These are phyloP conservation scores for Massariosphaeria phaeospora DNA, from an alignment of 495 filamentous ascomycete species.

Conservation along the genomic window DNA sequence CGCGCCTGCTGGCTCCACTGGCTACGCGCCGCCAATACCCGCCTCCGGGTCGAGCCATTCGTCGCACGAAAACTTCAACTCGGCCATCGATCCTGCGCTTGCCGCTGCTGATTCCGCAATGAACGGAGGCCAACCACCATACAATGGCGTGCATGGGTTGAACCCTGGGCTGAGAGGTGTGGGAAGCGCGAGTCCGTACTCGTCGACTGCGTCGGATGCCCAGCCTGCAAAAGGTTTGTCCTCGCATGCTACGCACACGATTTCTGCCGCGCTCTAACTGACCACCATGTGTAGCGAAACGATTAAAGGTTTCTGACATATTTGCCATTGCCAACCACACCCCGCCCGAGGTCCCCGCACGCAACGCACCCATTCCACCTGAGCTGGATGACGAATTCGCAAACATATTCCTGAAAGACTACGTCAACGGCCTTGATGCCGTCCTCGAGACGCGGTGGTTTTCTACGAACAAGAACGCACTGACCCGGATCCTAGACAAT, in stretches of 20 bases:
- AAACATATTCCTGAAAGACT: slow-evolving; percentile 69
- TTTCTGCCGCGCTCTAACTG: slow-evolving; percentile 32
- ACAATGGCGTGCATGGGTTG: slow-evolving; percentile 37
- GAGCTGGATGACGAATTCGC: slow-evolving; percentile 62
- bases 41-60: slow-evolving; percentile 35
- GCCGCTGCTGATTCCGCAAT: slow-evolving; percentile 25
- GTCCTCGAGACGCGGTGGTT: slow-evolving; percentile 88
- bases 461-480: slow-evolving; percentile 51
- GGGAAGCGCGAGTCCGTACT: slow-evolving; percentile 43
- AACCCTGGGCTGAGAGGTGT: slow-evolving; percentile 37
- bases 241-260: not conserved
- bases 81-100: slow-evolving; percentile 72
- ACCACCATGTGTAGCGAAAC: slow-evolving; percentile 54
- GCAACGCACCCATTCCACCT: slow-evolving; percentile 44
- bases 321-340: slow-evolving; percentile 54
- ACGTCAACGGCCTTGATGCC: slow-evolving; percentile 68
- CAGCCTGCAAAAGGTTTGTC: slow-evolving; percentile 44
- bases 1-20: slow-evolving; percentile 55
- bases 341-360: slow-evolving; percentile 56
- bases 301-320: slow-evolving; percentile 70
- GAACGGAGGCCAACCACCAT: slow-evolving; percentile 24
- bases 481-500: slow-evolving; percentile 59
- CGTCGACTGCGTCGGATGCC: slow-evolving; percentile 38
- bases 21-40: slow-evolving; percentile 51
- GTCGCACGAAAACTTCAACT: slow-evolving; percentile 54